These are phyloP conservation scores for Dryas drummondii DNA, from an alignment of 306 rosid species.

Conservation along the genomic window DNA sequence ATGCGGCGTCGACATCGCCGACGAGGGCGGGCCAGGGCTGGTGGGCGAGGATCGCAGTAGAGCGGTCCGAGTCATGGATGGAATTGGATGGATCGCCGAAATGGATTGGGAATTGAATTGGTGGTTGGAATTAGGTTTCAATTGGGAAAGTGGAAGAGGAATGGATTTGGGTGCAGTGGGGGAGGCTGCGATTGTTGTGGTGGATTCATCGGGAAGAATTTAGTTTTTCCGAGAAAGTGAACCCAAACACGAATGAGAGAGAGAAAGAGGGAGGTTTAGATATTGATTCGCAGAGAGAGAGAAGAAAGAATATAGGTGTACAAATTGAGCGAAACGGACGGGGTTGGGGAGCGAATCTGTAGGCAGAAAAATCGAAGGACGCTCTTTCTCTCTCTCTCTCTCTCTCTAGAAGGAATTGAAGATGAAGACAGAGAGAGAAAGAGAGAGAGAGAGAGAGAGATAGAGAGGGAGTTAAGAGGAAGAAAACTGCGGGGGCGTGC, in stretches of 20 bases:
- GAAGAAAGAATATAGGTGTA: background rate
- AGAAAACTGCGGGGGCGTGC: too few species aligned
- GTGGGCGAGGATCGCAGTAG: background rate
- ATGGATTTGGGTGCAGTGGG: background rate
- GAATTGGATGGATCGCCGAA: too few species aligned
- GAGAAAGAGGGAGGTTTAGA: background rate
- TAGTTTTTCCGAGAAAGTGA: background rate
- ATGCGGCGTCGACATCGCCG: background rate
- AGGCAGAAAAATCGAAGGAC: background rate
- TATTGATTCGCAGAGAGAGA: background rate
- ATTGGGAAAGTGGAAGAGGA: background rate
- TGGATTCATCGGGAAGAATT: background rate
- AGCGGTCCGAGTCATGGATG: slow-evolving; percentile 26
- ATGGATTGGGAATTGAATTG: background rate
- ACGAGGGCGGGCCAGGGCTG: slow-evolving; percentile 6
- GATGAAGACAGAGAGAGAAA: background rate
- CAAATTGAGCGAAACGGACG: too few species aligned
- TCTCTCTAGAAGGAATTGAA: background rate
- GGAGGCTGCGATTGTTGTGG: background rate
- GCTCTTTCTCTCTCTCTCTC: background rate
- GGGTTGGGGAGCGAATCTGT: background rate
- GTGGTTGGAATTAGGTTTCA: background rate
- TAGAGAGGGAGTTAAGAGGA: too few species aligned
- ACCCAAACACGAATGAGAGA: background rate
- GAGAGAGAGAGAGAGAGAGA: too few species aligned